Evolutionary conservation across 441 rosid genomes (phyloP).

Genomic region (Gossypium gossypioides): DNA sequence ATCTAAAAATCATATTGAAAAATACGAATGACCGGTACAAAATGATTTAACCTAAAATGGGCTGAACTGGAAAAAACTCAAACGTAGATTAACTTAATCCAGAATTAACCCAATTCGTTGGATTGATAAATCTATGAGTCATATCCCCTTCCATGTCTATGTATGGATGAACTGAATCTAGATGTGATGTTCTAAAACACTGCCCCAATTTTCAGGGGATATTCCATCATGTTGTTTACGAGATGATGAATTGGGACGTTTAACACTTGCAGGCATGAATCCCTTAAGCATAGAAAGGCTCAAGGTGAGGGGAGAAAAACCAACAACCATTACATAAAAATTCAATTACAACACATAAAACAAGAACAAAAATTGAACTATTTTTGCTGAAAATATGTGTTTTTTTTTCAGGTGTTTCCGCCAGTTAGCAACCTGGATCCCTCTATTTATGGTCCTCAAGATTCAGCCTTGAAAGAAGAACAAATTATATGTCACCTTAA

Average conservation of each 20-base stretch:
- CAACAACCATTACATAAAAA: not conserved
- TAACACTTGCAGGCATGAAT: conserved; percentile 16
- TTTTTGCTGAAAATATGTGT: not conserved
- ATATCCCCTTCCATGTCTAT: not conserved
- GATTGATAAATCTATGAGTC: not conserved
- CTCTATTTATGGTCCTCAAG: conserved; percentile 11
- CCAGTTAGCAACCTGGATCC: conserved; percentile 21
- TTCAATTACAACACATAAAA: not conserved
- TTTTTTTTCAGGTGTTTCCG: conserved; percentile 18
- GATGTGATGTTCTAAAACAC: not conserved
- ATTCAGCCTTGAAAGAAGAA: conserved; percentile 16
- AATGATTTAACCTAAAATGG: not conserved
- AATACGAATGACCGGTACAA: not conserved
- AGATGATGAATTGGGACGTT: conserved; percentile 20
- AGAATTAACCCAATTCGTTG: not conserved
- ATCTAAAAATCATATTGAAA: not conserved
- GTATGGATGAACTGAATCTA: not conserved
- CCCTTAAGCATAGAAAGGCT: conserved; percentile 15
- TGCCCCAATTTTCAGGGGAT: not conserved
- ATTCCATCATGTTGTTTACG: not conserved
- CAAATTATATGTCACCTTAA: conserved; percentile 6
- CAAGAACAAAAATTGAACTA: not conserved
- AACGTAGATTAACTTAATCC: not conserved
- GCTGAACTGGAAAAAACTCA: not conserved
- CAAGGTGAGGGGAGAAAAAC: not conserved